Conservation (phyloP, 2,329 filamentous ascomycete species). For the Daldinia sp. region DNA sequence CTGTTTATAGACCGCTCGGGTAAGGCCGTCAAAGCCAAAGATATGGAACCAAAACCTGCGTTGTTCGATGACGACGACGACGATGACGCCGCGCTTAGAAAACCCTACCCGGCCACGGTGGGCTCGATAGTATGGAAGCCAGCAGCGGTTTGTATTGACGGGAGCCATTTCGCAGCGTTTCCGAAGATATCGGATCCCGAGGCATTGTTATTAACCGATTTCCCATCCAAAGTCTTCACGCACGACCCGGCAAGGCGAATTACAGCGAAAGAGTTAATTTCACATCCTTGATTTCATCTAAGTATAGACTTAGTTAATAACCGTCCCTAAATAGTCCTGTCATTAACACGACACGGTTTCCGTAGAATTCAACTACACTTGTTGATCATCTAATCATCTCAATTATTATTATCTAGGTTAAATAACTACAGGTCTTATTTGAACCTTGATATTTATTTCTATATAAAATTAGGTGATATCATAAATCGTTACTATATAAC, state of each 20-base stretch:
- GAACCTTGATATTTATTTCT: neutral
- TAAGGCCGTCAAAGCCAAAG: no score
- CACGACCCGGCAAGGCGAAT: neutral
- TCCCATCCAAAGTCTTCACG: neutral
- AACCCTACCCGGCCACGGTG: neutral
- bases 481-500: neutral
- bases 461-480: neutral
- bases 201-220: neutral
- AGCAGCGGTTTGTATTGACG: neutral
- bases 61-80: neutral
- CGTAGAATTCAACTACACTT: neutral
- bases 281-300: neutral
- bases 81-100: neutral
- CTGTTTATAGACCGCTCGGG: no score
- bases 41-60: neutral
- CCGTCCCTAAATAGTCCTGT: neutral
- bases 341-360: neutral
- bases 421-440: no score
- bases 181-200: neutral
- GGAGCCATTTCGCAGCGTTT: neutral
- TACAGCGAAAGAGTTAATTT: neutral
- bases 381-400: no score
- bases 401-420: no score
- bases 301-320: neutral
- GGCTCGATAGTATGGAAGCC: neutral